phyloP scores from a whole-genome alignment of 2,329 filamentous ascomycete species.

The Xylaria sp. region DNA sequence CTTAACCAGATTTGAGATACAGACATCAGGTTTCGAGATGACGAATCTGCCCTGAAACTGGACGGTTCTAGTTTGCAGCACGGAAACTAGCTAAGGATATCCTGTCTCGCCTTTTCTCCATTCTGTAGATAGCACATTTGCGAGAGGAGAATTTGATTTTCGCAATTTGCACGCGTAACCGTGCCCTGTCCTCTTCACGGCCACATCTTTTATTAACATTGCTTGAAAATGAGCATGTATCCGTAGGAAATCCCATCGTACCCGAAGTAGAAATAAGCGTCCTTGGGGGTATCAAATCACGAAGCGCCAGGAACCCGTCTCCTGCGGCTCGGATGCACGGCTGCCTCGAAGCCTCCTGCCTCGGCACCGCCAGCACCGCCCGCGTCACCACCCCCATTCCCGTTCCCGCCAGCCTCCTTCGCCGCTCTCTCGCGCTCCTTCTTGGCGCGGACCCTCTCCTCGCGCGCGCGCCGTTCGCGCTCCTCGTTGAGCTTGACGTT shows the following conservation, averaged over 20 bases:
- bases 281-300: slow-evolving; percentile 10
- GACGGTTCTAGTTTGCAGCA: slow-evolving; percentile 24
- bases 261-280: not conserved
- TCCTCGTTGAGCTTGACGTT: slow-evolving; percentile 81
- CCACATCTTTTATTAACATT: no score
- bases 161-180: slow-evolving; percentile 6
- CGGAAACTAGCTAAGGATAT: slow-evolving; percentile 20
- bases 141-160: slow-evolving; percentile 29
- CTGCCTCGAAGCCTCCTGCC: slow-evolving; percentile 21
- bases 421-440: slow-evolving; percentile 34
- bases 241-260: not conserved
- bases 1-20: slow-evolving; percentile 24
- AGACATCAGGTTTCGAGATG: slow-evolving; percentile 19
- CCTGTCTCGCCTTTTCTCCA: slow-evolving; percentile 24
- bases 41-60: slow-evolving; percentile 12
- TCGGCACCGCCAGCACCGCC: slow-evolving; percentile 14
- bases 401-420: slow-evolving; percentile 36
- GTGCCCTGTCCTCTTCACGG: not conserved
- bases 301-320: slow-evolving; percentile 29
- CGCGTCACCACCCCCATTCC: not conserved
- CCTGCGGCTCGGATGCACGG: slow-evolving; percentile 57
- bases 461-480: slow-evolving; percentile 51
- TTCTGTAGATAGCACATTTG: slow-evolving; percentile 35
- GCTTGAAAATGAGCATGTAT: not conserved
- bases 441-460: slow-evolving; percentile 45